Conservation (phyloP, 805 yeast species). For the Yarrowia keelungensis region DNA sequence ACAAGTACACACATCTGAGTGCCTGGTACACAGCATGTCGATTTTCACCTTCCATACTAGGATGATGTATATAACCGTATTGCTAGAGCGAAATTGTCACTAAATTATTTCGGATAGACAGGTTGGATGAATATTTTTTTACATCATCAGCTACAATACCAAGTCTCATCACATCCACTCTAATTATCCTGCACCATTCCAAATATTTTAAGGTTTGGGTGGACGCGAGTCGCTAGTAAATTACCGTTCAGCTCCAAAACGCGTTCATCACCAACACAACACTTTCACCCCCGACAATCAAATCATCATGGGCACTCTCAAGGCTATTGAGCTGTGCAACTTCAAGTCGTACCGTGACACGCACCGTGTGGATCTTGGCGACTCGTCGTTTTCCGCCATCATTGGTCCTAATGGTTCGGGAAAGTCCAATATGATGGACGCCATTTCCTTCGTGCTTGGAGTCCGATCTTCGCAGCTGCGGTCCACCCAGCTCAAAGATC, state of each 20-base stretch:
- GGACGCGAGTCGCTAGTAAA: constrained; percentile 16
- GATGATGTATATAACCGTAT: no score
- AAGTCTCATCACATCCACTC: no score
- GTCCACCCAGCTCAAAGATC: constrained; percentile 72
- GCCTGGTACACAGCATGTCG: no score
- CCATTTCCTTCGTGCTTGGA: constrained; percentile 93
- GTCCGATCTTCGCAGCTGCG: constrained; percentile 77
- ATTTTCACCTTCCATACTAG: no score
- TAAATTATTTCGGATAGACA: no score
- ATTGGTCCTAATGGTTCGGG: constrained; percentile 99
- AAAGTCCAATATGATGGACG: constrained; percentile 96
- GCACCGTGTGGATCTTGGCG: constrained; percentile 79
- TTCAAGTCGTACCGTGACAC: constrained; percentile 91
- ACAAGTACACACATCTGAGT: no score
- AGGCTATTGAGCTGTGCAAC: constrained; percentile 78
- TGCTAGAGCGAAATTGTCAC: no score
- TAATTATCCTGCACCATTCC: no score
- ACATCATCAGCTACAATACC: no score
- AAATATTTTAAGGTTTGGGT: not conserved
- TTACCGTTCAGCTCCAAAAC: not conserved
- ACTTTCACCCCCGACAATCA: constrained; percentile 1
- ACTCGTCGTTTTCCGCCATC: constrained; percentile 81
- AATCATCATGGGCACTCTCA: constrained; percentile 78
- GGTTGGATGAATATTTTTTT: no score
- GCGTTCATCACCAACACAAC: constrained; percentile 1